Conservation (phyloP, 306 rosid species). For the Alnus glutinosa region DNA sequence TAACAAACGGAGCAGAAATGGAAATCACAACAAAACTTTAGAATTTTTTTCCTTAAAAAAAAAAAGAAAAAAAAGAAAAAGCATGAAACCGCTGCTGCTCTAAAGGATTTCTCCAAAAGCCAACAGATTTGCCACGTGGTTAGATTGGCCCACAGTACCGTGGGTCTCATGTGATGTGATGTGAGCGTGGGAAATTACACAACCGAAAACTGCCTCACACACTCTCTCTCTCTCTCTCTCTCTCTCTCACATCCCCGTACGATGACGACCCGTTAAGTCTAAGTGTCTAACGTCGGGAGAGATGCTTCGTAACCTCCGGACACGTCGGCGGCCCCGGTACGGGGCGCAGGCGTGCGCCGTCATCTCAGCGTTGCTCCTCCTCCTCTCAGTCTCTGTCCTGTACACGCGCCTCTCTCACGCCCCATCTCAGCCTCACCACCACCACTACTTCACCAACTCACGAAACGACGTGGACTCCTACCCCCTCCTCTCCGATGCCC, state of each 20-base stretch:
- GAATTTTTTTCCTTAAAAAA: too few species aligned
- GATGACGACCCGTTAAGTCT: neutral
- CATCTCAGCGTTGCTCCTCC: constrained; percentile 63
- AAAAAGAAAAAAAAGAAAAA: too few species aligned
- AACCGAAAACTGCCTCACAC: too few species aligned
- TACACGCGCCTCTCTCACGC: constrained; percentile 74
- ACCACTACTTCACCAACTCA: constrained; percentile 6
- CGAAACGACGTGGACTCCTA: constrained; percentile 36
- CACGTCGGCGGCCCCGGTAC: constrained; percentile 72
- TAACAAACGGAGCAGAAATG: too few species aligned
- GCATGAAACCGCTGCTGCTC: too few species aligned
- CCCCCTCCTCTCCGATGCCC: constrained; percentile 54
- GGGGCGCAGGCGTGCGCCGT: constrained; percentile 68
- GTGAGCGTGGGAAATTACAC: too few species aligned
- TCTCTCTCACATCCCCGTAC: neutral
- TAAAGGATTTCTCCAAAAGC: too few species aligned
- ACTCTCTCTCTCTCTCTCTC: too few species aligned
- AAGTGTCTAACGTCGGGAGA: neutral
- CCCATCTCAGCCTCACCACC: constrained; percentile 32
- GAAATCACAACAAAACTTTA: too few species aligned
- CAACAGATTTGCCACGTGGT: too few species aligned
- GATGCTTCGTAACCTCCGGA: constrained; percentile 56
- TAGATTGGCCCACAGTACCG: too few species aligned
- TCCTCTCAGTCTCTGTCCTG: constrained; percentile 77
- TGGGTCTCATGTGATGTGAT: too few species aligned